phyloP scores from a whole-genome alignment of 768 basidiomycete genomes.

The Mycena floridula region DNA sequence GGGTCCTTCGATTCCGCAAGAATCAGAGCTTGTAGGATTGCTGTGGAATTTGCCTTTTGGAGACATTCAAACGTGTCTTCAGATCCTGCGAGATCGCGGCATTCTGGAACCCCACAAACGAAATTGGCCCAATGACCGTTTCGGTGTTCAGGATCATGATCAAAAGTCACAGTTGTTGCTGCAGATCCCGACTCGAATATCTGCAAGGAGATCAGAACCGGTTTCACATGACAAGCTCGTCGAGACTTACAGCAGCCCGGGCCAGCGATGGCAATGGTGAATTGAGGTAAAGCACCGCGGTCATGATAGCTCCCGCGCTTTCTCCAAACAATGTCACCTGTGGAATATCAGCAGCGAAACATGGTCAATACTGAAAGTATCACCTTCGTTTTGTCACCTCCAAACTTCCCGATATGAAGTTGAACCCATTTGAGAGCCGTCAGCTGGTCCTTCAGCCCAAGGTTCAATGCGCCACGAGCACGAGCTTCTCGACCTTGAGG shows the following conservation, averaged over 20 bases:
- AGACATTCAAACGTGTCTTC: constrained; percentile 25
- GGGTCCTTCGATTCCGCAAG: constrained; percentile 8
- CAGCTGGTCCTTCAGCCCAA: constrained; percentile 22
- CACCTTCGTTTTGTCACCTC: constrained; percentile 29
- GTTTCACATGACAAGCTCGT: neutral
- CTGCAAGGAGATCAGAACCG: constrained; percentile 9
- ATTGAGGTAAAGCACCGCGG: constrained; percentile 18
- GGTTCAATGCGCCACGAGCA: constrained; percentile 16
- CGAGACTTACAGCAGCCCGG: constrained; percentile 11
- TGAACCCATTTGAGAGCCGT: constrained; percentile 32
- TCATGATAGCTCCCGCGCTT: constrained; percentile 28
- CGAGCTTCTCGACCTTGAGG: constrained; percentile 23
- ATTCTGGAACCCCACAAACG: constrained; percentile 23
- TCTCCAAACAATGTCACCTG: constrained; percentile 29
- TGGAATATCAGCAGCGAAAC: neutral
- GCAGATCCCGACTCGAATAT: constrained; percentile 26
- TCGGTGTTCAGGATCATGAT: constrained; percentile 12
- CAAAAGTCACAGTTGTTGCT: constrained; percentile 14
- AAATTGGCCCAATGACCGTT: constrained; percentile 7
- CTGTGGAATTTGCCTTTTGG: constrained; percentile 7
- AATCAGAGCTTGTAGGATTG: constrained; percentile 8
- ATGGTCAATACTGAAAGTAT: neutral
- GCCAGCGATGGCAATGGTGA: constrained; percentile 8
- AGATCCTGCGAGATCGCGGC: constrained; percentile 17
- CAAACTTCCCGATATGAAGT: constrained; percentile 38